Base-by-base conservation (phyloP, 2,329 filamentous ascomycete genomes). In the Fusarium tuaranense region DNA sequence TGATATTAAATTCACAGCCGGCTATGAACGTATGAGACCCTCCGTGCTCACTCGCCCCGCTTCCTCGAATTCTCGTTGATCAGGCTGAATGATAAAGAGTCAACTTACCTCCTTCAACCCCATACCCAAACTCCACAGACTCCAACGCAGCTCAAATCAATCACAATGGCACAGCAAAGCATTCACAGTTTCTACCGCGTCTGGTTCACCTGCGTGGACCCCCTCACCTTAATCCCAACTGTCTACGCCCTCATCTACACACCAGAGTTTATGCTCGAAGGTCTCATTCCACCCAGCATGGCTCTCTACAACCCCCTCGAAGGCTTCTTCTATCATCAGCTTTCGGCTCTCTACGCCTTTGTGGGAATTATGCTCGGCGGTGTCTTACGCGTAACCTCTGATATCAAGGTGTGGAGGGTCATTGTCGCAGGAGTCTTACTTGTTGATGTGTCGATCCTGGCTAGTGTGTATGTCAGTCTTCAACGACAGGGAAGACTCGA, bases 181-280 rank as follows among this genome's bases (percentile, higher is more conserved):
- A 36, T 74, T 10, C 57, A 67, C 14, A 38, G 1, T 0, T 78
- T 79, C 44, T 79, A 79, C 64, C 70, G 71, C 58, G 16, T 75
- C 38, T 78, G 76, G 76, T 79, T 78, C 63, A 76, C 67, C 1
- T 78, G 59, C 36, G n/a, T 79, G 2, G 73, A 79, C 16, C 75
- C 75, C 20, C 2, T 74, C 13, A 39, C 59, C 14, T 20, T 78
- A 2, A 8, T 65, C 18, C 74, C 64, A 18, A 77, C 75, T 8
- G 63, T 74, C 57, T 70, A 67, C 38, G 64, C 60, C 0, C 51
- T 76, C 39, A 48, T 79, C 55, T 71, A 71, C 59, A 64, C 36
- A 0, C 76, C 69, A 1, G 65, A 75, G 10, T 46, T 76, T 51
- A 72, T 79, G 48, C 55, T 78, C 8, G 65, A 78, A 5, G 59